Evolutionary conservation across 2,329 filamentous ascomycete genomes (phyloP).

Genomic region (Hymenoscyphus occultus): DNA sequence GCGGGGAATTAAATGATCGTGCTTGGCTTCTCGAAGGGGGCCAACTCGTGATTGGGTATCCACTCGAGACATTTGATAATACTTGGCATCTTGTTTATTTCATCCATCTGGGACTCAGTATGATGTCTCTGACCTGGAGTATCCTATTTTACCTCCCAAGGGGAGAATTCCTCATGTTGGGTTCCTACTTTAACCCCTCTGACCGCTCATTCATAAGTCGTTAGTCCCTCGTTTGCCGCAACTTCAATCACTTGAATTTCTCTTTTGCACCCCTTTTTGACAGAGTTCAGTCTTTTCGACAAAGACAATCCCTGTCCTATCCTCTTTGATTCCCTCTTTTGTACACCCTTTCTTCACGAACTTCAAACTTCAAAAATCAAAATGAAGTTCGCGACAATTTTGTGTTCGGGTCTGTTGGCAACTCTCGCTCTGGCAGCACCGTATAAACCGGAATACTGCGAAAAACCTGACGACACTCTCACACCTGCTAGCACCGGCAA

Average conservation of each 20-base stretch:
- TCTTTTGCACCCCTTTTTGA: conserved; percentile 6
- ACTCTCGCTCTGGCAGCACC: conserved; percentile 47
- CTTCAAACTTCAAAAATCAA: conserved; percentile 22
- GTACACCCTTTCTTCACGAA: not conserved
- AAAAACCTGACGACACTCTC: no score
- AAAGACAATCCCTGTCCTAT: not conserved
- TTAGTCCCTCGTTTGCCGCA: not conserved
- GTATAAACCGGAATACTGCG: conserved; percentile 38
- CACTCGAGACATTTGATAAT: not conserved
- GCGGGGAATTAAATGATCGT: not conserved
- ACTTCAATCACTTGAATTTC: not conserved
- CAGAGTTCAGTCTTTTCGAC: not conserved
- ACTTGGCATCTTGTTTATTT: not conserved
- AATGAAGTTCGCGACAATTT: conserved; percentile 47
- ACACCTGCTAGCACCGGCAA: no score
- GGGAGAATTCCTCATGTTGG: not conserved
- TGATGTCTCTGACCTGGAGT: not conserved
- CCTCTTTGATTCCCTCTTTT: not conserved
- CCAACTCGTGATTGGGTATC: not conserved
- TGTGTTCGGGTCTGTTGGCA: conserved; percentile 47
- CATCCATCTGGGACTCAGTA: not conserved
- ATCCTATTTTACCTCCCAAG: not conserved
- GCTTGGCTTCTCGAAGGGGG: not conserved
- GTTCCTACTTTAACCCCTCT: not conserved
- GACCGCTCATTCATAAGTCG: not conserved